These are phyloP conservation scores for Silene uniflora DNA, from an alignment of 148 eudicot species.

Conservation along the genomic window DNA sequence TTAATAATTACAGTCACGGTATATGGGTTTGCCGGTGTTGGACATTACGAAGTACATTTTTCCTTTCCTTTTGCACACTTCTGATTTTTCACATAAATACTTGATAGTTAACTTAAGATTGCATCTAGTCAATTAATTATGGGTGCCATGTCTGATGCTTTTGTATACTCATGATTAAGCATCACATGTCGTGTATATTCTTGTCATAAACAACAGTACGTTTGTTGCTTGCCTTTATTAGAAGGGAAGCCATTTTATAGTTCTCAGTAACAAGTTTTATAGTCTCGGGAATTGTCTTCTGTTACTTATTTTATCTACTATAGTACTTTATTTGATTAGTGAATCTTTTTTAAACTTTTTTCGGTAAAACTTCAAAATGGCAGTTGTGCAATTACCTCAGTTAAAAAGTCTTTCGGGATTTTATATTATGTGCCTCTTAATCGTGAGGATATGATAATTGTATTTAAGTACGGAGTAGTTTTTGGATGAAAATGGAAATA, in stretches of 20 bases:
- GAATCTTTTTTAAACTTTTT: not conserved
- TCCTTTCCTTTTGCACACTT: not conserved
- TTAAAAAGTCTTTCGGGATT: not conserved
- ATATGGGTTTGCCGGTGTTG: not conserved
- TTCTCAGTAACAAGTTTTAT: conserved; percentile 5
- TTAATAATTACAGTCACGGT: not conserved
- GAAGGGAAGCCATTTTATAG: conserved; percentile 7
- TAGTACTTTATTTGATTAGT: not conserved
- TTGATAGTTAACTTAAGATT: not conserved
- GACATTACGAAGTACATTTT: not conserved
- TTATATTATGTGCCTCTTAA: not conserved
- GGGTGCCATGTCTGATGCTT: not conserved
- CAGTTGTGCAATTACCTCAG: not conserved
- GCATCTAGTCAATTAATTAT: not conserved
- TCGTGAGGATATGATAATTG: not conserved
- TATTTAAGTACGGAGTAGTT: not conserved
- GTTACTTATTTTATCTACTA: not conserved
- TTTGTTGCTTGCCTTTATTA: not conserved
- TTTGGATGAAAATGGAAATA: not conserved
- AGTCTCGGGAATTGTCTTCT: not conserved
- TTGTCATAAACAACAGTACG: conserved; percentile 1
- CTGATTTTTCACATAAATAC: not conserved
- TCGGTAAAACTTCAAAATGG: not conserved
- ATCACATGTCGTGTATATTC: not conserved
- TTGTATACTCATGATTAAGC: not conserved